Base-by-base conservation (phyloP, 768 basidiomycete species). In the Mycena rebaudengoi region DNA sequence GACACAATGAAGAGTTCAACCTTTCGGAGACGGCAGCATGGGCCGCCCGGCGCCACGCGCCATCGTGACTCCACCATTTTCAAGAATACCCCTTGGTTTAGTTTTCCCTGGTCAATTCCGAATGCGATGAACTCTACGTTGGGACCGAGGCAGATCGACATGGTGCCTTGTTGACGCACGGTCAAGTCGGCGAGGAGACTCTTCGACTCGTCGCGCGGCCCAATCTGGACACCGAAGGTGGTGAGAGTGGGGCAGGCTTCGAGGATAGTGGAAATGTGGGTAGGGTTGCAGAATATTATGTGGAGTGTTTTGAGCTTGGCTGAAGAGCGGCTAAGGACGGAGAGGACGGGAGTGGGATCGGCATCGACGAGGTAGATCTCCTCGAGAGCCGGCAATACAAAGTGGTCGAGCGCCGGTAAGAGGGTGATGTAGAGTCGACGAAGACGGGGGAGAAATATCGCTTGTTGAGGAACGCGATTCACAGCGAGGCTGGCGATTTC, bases 11-110 rank as follows among this genome's bases (percentile, higher is more conserved):
- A 16, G 8, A 64, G 32, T 50, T 58, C 50, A 3, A 53, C 29
- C 43, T 55, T 37, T 21, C 56, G 55, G n/a, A 58, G 50, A 6
- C 56, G 43, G 55, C 55, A 39, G 8, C 41, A 58, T 4, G 33
- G 41, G 10, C 54, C 45, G 3, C 60, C 54, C 28, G 54, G 16
- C 0, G 18, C 32, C 18, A 64, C 46, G 11, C 56, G 56, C 62
- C 62, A 58, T 5, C 56, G 55, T 29, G 56, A 58, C 20, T 64
- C 62, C 4, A 58, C 28, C 62, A 58, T 64, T 1, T 28, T 21
- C 3, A 53, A 13, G 29, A 64, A 46, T 12, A n/a, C 21, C 11
- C 23, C 35, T 5, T 37, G 21, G 0, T 33, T 11, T 10, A 64
- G 13, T 1, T 0, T 5, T 6, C 32, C 49, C 7, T 35, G 26